Base-by-base conservation (phyloP, 371 early-diverging fungal genomes). In the Syncephalastrum contaminatum region DNA sequence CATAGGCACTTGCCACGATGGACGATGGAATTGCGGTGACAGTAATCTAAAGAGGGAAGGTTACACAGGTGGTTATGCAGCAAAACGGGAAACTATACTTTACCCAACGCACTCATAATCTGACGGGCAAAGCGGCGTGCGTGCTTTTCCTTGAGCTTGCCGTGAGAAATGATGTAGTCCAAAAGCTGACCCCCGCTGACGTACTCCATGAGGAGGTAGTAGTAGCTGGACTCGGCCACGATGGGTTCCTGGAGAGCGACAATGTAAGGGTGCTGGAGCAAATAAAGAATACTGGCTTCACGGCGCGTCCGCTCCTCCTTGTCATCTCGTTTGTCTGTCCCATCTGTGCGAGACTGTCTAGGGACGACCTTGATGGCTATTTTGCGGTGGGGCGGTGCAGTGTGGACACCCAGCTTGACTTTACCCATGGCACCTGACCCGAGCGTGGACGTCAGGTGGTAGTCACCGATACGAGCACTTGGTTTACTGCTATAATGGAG, bases 351-450 rank as follows among this genome's bases (percentile, higher is more conserved):
- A 43, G 68, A 62, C 49, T 69, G 71, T 14, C 89, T 81, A 45
- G 88, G 85, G 51, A 93, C 85, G 42, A 90, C 88, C 72, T 92
- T 91, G 59, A 89, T 10, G 20, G 59, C 73, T 71, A 94, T 95
- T 74, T 85, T 85, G 62, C 88, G 85, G 36, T 86, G 86, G 30
- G 84, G 89, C 27, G 85, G 72, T 18, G 39, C 41, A 45, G 81
- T 80, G 62, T 94, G 88, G 14, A 89, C 70, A 22, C 89, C 97
- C 20, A 95, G 78, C 66, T 96, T 94, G 57, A 99, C 99, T 67
- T 92, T 92, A 52, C 94, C 93, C 85, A 94, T 95, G 45, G 90
- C 89, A 19, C 99, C 99, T 42, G 90, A 90, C 20, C 98, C 99
- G 27, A 98, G 73, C 2, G 91, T 88, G 62, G 91, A 93, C 47